A percentile compares a stretch with the other conserved stretches of the same genome.
phyloP scores from a whole-genome alignment of 202 grass and related monocot genomes.

The Thinopyrum obtusiflorum region DNA sequence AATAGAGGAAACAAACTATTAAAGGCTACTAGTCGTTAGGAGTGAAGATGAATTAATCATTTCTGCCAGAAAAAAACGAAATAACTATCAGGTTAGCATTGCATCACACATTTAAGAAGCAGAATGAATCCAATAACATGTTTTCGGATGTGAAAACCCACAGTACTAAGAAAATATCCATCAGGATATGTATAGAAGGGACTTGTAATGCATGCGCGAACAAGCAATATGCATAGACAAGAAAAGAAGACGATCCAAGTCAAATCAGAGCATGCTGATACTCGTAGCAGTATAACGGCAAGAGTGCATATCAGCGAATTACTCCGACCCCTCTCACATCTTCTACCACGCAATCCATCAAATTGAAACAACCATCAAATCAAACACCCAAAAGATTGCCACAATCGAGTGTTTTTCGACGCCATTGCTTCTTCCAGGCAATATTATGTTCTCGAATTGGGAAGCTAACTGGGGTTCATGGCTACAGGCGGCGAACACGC shows the following conservation, averaged over 20 bases:
- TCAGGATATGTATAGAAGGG: not conserved
- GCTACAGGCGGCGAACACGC: not conserved
- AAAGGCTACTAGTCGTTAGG: not conserved
- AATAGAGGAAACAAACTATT: not conserved
- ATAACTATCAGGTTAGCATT: not conserved
- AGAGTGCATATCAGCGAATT: not conserved
- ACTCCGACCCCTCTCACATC: not conserved
- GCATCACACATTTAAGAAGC: not conserved
- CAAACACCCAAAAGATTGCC: not conserved
- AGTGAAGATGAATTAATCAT: not conserved
- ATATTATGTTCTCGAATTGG: not conserved
- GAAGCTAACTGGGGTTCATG: not conserved
- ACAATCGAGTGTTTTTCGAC: not conserved
- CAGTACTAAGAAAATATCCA: not conserved
- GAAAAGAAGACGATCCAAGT: not conserved
- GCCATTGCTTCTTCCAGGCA: not conserved
- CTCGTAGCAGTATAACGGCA: not conserved
- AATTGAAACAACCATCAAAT: not conserved
- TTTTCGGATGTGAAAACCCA: not conserved
- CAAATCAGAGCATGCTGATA: not conserved
- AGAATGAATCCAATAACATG: not conserved
- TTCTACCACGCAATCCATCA: not conserved
- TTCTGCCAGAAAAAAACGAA: not conserved
- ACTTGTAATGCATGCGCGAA: not conserved
- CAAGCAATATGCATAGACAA: not conserved